Percentiles rank a stretch among this genome's conserved stretches.
Evolutionary conservation across 169 alveolate species (phyloP).

Genomic region (Cryptosporidium andersoni): DNA sequence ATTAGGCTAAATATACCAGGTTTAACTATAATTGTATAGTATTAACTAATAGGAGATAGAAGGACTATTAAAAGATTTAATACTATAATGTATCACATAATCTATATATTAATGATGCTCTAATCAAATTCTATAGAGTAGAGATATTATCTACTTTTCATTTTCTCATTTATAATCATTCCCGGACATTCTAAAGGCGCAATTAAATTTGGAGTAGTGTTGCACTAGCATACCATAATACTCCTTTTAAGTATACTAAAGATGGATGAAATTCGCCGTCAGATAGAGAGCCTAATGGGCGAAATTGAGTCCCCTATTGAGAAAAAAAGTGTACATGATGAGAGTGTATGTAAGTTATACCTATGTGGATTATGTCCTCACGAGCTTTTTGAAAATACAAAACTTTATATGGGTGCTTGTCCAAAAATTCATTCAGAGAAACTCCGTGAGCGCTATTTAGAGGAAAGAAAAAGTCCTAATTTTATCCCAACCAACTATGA

Average conservation of each 20-base stretch:
- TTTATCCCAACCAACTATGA: slow-evolving; percentile 77
- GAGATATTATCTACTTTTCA: background rate
- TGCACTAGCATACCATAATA: background rate
- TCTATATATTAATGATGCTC: background rate
- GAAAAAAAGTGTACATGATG: slow-evolving; percentile 77
- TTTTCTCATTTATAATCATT: background rate
- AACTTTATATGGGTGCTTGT: slow-evolving; percentile 84
- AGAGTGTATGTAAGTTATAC: slow-evolving; percentile 81
- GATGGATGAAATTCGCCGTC: slow-evolving; percentile 83
- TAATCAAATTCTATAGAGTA: background rate
- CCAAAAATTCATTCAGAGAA: slow-evolving; percentile 78
- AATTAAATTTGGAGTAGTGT: background rate
- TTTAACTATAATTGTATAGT: too few species aligned
- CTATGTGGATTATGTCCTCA: slow-evolving; percentile 85
- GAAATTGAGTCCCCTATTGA: slow-evolving; percentile 80
- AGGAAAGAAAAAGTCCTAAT: slow-evolving; percentile 72
- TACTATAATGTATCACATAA: too few species aligned
- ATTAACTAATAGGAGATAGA: too few species aligned
- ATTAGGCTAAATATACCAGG: too few species aligned
- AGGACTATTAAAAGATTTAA: too few species aligned
- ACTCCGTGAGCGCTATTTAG: slow-evolving; percentile 74
- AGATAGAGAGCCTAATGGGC: slow-evolving; percentile 82
- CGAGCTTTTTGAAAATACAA: slow-evolving; percentile 85
- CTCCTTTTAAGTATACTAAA: background rate
- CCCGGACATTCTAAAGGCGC: background rate